Conservation (phyloP, 2,329 filamentous ascomycete genomes). For the Cordyceps javanica region DNA sequence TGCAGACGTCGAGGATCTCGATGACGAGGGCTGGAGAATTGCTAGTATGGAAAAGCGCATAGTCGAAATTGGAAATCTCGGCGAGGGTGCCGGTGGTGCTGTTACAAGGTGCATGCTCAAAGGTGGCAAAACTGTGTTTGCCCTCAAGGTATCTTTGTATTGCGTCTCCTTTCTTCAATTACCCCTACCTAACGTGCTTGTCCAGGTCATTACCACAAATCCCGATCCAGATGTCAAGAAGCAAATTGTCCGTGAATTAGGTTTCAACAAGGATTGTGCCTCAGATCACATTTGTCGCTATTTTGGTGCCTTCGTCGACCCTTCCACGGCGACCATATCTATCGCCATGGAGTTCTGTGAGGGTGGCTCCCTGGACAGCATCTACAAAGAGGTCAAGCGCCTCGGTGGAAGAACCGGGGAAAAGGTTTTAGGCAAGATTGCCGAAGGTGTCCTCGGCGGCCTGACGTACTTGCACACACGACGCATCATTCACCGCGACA, state of each 20-base stretch:
- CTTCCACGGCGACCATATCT: constrained; percentile 91
- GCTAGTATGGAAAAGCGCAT: constrained; percentile 86
- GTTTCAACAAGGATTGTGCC: constrained; percentile 96
- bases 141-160: constrained; percentile 69
- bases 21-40: constrained; percentile 92
- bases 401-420: constrained; percentile 91
- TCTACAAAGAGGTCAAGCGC: constrained; percentile 96
- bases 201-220: constrained; percentile 92
- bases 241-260: constrained; percentile 91
- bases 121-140: constrained; percentile 90
- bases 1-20: constrained; percentile 87
- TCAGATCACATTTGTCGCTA: constrained; percentile 96
- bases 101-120: constrained; percentile 88
- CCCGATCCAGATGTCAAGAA: constrained; percentile 97
- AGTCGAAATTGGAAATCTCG: constrained; percentile 78
- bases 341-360: constrained; percentile 99
- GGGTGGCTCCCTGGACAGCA: constrained; percentile 89
- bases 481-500: constrained; percentile 97
- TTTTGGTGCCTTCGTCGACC: constrained; percentile 94
- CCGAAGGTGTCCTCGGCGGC: constrained; percentile 88
- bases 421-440: constrained; percentile 94
- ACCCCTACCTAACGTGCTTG: constrained; percentile 13
- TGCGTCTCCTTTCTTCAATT: constrained; percentile 10
- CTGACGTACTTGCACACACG: constrained; percentile 91
- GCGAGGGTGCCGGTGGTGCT: constrained; percentile 91